Conservation (phyloP, 1,284 basidiomycete genomes). For the Amylostereum areolatum region DNA sequence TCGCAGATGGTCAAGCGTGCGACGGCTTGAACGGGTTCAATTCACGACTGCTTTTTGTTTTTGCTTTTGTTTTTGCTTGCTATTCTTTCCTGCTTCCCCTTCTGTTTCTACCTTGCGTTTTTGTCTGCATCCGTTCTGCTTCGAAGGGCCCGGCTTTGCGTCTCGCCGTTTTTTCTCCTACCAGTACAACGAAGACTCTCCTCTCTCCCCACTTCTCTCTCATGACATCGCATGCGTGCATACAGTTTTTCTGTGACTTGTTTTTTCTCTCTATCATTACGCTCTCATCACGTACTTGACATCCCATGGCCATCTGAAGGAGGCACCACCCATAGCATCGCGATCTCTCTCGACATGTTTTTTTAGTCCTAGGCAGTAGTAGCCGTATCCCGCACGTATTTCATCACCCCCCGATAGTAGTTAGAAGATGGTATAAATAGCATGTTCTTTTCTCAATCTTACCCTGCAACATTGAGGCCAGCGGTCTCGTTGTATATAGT, state of each 20-base stretch:
- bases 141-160: neutral
- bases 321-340: constrained; percentile 17
- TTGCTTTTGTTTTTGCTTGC: neutral
- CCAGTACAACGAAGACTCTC: neutral
- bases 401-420: too few species aligned
- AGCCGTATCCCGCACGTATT: too few species aligned
- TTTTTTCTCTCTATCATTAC: constrained; percentile 5
- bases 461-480: too few species aligned
- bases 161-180: constrained; percentile 3
- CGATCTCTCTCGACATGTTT: constrained; percentile 5
- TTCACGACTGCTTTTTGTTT: neutral
- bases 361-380: too few species aligned
- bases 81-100: neutral
- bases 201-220: constrained; percentile 3
- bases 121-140: neutral
- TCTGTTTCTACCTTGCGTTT: neutral
- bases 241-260: constrained; percentile 4
- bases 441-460: too few species aligned
- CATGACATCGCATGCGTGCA: constrained; percentile 5
- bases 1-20: constrained; percentile 64
- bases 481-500: too few species aligned
- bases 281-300: constrained; percentile 14
- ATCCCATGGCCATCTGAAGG: constrained; percentile 18
- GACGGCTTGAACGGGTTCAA: constrained; percentile 43
- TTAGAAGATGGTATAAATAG: too few species aligned